These are phyloP conservation scores for Sporobolomyces phaffii DNA, from an alignment of 768 basidiomycete genomes.

Conservation along the genomic window DNA sequence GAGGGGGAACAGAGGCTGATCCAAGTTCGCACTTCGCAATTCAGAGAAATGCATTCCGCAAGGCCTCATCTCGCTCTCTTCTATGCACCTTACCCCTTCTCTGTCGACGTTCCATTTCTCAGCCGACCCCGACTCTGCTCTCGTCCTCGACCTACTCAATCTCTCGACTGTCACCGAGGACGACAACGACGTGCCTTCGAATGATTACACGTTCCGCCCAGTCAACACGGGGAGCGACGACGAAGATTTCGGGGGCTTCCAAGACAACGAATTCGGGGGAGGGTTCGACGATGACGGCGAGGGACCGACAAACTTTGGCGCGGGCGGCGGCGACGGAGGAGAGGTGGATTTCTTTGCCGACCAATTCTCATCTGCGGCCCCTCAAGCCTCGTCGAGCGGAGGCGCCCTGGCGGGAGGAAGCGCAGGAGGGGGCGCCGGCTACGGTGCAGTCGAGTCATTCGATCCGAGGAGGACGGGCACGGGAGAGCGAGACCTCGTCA, in stretches of 20 bases:
- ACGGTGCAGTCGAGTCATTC: conserved; percentile 61
- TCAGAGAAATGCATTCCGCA: conserved; percentile 18
- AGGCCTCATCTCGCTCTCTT: neutral
- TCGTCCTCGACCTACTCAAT: conserved; percentile 53
- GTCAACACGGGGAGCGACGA: conserved; percentile 45
- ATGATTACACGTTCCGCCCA: neutral
- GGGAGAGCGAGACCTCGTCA: conserved; percentile 65
- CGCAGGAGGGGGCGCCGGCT: conserved; percentile 15
- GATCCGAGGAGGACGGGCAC: conserved; percentile 64
- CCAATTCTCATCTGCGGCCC: conserved; percentile 6
- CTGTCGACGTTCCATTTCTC: conserved; percentile 24
- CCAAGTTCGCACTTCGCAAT: too few species aligned
- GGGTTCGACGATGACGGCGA: conserved; percentile 46
- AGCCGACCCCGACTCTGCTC: conserved; percentile 46
- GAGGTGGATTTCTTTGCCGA: conserved; percentile 32
- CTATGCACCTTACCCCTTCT: conserved; percentile 26
- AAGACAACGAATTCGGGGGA: conserved; percentile 22
- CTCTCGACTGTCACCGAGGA: conserved; percentile 42
- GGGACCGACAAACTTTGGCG: conserved; percentile 47
- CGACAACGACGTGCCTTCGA: conserved; percentile 46
- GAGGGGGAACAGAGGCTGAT: too few species aligned
- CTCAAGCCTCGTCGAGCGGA: neutral
- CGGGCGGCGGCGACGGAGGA: conserved; percentile 40
- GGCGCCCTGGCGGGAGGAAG: neutral
- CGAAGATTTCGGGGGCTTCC: conserved; percentile 49